These are phyloP conservation scores for Marchantia polymorpha DNA, from an alignment of 225 moss, liverwort and hornwort species.

Conservation along the genomic window DNA sequence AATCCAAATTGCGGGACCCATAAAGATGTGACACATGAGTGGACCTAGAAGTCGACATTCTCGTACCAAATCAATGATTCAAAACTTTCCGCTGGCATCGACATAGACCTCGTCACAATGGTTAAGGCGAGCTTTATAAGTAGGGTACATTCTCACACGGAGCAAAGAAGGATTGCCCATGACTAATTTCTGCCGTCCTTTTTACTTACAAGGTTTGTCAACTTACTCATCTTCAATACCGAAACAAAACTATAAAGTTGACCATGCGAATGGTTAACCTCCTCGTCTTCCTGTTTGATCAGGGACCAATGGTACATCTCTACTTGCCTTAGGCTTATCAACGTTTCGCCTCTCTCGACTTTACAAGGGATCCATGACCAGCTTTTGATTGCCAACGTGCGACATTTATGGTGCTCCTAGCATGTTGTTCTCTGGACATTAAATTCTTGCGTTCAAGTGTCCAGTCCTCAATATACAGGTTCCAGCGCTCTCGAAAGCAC, in stretches of 20 bases:
- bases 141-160: neutral
- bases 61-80: too few relatives aligned
- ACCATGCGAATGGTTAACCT: neutral
- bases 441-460: neutral
- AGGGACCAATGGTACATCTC: neutral
- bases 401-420: too few relatives aligned
- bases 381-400: neutral
- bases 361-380: neutral
- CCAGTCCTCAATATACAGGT: neutral
- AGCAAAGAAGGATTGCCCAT: conserved; percentile 1
- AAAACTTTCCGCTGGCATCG: neutral
- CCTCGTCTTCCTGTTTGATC: neutral
- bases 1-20: too few relatives aligned
- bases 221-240: neutral
- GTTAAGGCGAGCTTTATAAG: neutral
- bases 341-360: neutral
- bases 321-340: neutral
- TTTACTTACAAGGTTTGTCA: conserved; percentile 6
- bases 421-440: neutral
- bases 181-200: neutral
- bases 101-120: neutral
- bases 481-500: neutral
- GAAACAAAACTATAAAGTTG: neutral
- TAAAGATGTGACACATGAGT: too few relatives aligned
- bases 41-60: too few relatives aligned